These are phyloP conservation scores for Penicillium cinerascens DNA, from an alignment of 495 filamentous ascomycete species.

Conservation along the genomic window DNA sequence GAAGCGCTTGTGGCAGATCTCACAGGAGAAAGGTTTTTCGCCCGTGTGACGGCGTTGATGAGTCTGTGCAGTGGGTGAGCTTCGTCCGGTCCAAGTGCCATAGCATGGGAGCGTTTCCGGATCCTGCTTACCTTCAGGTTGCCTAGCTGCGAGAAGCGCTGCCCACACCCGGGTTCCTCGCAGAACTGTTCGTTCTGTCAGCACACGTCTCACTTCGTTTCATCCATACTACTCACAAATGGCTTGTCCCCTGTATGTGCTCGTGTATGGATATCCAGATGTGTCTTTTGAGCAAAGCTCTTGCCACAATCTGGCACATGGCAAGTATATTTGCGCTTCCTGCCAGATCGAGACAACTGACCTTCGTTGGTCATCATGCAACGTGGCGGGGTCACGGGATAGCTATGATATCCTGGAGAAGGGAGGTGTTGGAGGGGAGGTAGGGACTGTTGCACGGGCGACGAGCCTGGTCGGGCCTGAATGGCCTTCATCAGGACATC, in stretches of 20 bases:
- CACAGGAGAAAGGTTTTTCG: constrained; percentile 80
- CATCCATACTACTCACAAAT: constrained; percentile 59
- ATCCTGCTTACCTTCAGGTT: constrained; percentile 69
- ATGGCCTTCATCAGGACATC: constrained; percentile 93
- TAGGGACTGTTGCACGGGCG: constrained; percentile 29
- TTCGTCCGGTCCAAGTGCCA: background rate
- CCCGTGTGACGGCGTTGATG: constrained; percentile 85
- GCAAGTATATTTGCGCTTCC: constrained; percentile 64
- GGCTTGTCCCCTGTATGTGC: constrained; percentile 90
- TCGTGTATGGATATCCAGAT: constrained; percentile 86
- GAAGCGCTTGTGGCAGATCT: constrained; percentile 76
- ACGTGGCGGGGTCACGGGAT: constrained; percentile 27
- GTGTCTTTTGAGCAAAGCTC: constrained; percentile 87
- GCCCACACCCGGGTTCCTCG: constrained; percentile 68
- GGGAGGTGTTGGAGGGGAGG: constrained; percentile 36
- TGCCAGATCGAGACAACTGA: constrained; percentile 31
- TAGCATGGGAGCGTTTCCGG: background rate
- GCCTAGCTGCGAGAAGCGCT: constrained; percentile 81
- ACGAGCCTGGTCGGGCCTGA: constrained; percentile 59
- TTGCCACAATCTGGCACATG: constrained; percentile 72
- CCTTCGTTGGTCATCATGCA: constrained; percentile 27
- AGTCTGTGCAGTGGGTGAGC: constrained; percentile 48
- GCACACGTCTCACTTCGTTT: background rate
- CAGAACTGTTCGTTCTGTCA: constrained; percentile 53
- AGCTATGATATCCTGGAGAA: constrained; percentile 16